Base-by-base conservation (phyloP, 805 yeast genomes). In the Dipodascopsis uninucleata region DNA sequence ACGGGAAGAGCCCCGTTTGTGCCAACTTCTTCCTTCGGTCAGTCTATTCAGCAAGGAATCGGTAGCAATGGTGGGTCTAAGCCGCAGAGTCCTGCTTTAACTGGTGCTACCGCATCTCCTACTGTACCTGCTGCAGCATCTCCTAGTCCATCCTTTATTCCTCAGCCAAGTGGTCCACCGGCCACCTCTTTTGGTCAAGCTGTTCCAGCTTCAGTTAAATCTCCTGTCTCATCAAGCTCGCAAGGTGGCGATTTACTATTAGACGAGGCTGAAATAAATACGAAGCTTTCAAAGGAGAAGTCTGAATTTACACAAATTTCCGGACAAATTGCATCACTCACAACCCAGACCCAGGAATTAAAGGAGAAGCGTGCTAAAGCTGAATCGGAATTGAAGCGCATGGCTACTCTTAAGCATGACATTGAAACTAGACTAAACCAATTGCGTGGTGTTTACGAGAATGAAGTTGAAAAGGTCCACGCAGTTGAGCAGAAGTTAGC, bases 11-110 rank as follows among this genome's bases (percentile, higher is more conserved):
- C 67, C 65, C 48, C 65, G 34, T 90, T 89, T 66, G 82, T 77
- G 42, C 97, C 97, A 28, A 74, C 88, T 14, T 87, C 96, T 0
- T 67, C 75, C 8, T 90, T 89, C 70, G 97, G 97, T 25, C 95
- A 84, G 66, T 74, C 75, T 28, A 71, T 89, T 41, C 65, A 70
- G 22, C 66, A 62, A 34, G 16, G 44, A 53, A 14, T 55, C 60
- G 5, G 55, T 5, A 53, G 65, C 28, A 43, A 42, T 32, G 45
- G 58, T 21, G 52, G 55, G 9, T 44, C 59, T 9, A 12, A 20
- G 14, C 40, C 32, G 24, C 28, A 22, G 31, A 12, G 6, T 31
- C 20, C 25, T 10, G 21, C 35, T 37, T 47, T 39, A 10, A 31
- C 38, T 26, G 29, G 29, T 26, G 29, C 38, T 6, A 34, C 37